Percentiles rank a stretch among this genome's conserved stretches.
Evolutionary conservation across 164 flowering plant genomes (phyloP).

Genomic region (Aristolochia fimbriata): DNA sequence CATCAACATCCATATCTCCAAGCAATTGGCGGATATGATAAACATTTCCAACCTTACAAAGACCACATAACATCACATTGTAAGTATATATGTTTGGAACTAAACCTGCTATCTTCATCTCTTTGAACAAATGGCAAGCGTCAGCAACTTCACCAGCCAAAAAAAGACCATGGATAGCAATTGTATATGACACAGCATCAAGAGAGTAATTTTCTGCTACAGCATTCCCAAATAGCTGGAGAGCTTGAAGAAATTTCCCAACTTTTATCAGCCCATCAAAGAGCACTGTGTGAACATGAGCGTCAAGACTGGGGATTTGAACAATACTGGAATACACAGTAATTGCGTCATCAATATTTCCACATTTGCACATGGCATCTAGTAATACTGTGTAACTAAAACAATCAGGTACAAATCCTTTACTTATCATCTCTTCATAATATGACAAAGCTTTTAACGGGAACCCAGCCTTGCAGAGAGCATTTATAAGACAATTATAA

Average conservation of each 20-base stretch:
- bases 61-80: conserved; percentile 31
- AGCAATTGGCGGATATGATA: conserved; percentile 24
- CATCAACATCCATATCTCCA: conserved; percentile 26
- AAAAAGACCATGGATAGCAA: conserved; percentile 43
- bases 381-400: conserved; percentile 45
- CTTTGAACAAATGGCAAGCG: conserved; percentile 29
- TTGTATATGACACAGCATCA: conserved; percentile 46
- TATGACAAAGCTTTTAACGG: conserved; percentile 32
- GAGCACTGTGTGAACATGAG: conserved; percentile 45
- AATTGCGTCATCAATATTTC: conserved; percentile 36
- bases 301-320: conserved; percentile 27
- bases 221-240: conserved; percentile 34
- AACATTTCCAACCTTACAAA: conserved; percentile 31
- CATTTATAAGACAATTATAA: conserved; percentile 42
- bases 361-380: conserved; percentile 34
- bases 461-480: conserved; percentile 34
- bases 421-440: conserved; percentile 35
- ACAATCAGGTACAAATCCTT: conserved; percentile 36
- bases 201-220: conserved; percentile 21
- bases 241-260: conserved; percentile 28
- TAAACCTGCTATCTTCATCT: conserved; percentile 47
- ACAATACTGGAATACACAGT: conserved; percentile 36
- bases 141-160: conserved; percentile 31
- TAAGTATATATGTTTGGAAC: conserved; percentile 32
- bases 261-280: conserved; percentile 35